Base-by-base conservation (phyloP, 257 asterid species). In the Salvia miltiorrhiza region DNA sequence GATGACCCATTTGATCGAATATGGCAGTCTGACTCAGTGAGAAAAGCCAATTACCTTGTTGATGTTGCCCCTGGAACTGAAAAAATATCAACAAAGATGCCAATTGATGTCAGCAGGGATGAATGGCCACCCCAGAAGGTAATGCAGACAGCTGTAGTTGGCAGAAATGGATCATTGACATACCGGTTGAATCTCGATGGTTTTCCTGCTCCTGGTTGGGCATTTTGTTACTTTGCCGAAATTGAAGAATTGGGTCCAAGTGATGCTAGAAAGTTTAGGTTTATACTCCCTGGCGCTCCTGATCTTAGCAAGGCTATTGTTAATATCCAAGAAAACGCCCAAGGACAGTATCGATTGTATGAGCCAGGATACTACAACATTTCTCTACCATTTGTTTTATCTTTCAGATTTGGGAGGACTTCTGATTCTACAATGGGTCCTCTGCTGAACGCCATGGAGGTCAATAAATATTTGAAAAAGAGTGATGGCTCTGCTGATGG, bases 101-200 rank as follows among this genome's bases (percentile, higher is more conserved):
- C 97, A 33, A 94, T 94, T 59, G 86, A 83, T 71, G 95, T 89
- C 43, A 67, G 77, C 41, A 69, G 53, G 35, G 84, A 77, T 8
- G 97, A 94, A 79, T 75, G 77, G 71, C 97, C 97, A 2, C 97
- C 99, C 58, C 85, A 87, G 73, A 91, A 89, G 76, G 97, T 91
- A 68, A 87, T 94, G 99, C 97, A 94, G 83, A 94, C 99, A 19
- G 99, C 99, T 69, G 99, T 94, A 58, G 97, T 94, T 33, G 99
- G 99, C 72, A 83, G 96, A 83, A 86, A 94, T 35, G 99, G 99
- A 53, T 76, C 97, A 1, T 67, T 94, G 58, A 87, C 96, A 9
- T 89, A 94, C 77, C 95, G 99, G n/a, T 55, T 91, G 82, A 89
- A 94, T 72, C 93, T 94, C 4, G 92, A 94, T 73, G 99, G 97